Evolutionary conservation across 306 rosid genomes (phyloP).

Genomic region (Quercus engelmannii): DNA sequence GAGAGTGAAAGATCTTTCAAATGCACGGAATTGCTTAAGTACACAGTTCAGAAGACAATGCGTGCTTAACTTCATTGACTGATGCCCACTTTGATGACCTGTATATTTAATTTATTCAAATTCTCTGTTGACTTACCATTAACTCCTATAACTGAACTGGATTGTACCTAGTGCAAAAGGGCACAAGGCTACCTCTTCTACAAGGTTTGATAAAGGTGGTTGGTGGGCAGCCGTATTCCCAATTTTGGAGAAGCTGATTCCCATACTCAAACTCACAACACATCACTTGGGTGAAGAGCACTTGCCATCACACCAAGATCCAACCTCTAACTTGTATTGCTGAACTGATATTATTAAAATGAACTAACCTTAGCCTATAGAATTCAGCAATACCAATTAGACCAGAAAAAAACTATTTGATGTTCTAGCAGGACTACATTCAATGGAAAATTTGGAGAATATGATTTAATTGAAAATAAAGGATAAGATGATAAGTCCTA

Average conservation of each 20-base stretch:
- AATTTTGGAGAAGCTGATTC: too few species aligned
- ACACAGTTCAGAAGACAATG: neutral
- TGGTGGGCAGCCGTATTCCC: too few species aligned
- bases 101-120: neutral
- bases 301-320: too few species aligned
- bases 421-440: neutral
- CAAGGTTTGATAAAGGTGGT: too few species aligned
- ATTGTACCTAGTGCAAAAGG: too few species aligned
- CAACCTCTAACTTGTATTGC: neutral
- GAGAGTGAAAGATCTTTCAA: neutral
- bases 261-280: too few species aligned
- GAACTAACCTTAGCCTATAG: neutral
- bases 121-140: neutral
- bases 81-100: neutral
- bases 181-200: too few species aligned
- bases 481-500: too few species aligned
- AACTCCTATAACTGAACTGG: neutral
- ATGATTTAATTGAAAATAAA: too few species aligned
- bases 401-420: neutral
- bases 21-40: constrained; percentile 7
- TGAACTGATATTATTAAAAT: neutral
- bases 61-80: neutral
- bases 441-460: too few species aligned
- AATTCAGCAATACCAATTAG: neutral
- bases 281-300: too few species aligned